Conservation (phyloP, 1,284 basidiomycete genomes). For the Anthracocystis panici-leucophaei region DNA sequence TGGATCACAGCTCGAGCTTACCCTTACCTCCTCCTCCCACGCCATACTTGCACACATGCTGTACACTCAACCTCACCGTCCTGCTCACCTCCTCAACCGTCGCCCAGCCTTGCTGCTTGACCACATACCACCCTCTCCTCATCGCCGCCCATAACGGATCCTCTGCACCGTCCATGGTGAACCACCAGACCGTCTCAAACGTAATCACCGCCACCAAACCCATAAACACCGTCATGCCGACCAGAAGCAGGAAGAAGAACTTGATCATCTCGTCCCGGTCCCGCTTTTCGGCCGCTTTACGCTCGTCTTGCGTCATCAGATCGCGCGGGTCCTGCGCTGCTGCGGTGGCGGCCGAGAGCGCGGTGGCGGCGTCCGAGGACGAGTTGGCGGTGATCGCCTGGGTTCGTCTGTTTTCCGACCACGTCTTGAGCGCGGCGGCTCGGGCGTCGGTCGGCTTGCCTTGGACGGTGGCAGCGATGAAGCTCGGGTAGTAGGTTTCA, state of each 20-base stretch:
- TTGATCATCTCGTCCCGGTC: slow-evolving; percentile 51
- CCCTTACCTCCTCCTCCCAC: background rate
- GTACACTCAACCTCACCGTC: slow-evolving; percentile 19
- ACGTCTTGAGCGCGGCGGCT: slow-evolving; percentile 42
- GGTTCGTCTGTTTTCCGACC: slow-evolving; percentile 36
- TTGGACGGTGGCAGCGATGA: slow-evolving; percentile 35
- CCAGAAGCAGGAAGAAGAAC: slow-evolving; percentile 54
- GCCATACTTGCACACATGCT: slow-evolving; percentile 28
- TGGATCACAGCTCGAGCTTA: slow-evolving; percentile 65
- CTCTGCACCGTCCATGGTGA: slow-evolving; percentile 43
- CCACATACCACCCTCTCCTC: slow-evolving; percentile 1
- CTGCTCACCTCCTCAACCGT: slow-evolving; percentile 21
- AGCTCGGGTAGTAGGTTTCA: slow-evolving; percentile 66
- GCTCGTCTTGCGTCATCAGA: slow-evolving; percentile 45
- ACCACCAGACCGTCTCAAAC: slow-evolving; percentile 61
- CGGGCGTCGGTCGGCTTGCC: slow-evolving; percentile 48
- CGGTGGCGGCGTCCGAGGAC: background rate
- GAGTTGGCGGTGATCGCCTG: slow-evolving; percentile 22
- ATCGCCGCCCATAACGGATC: slow-evolving; percentile 46
- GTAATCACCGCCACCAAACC: slow-evolving; percentile 40
- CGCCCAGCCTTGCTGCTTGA: slow-evolving; percentile 9
- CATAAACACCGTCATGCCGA: slow-evolving; percentile 51
- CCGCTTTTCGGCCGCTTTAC: slow-evolving; percentile 36
- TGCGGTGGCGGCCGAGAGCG: slow-evolving; percentile 14
- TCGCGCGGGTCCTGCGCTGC: slow-evolving; percentile 21